Percentiles rank a stretch among this genome's conserved stretches.
These are phyloP conservation scores for Talaromyces ruber DNA, from an alignment of 495 filamentous ascomycete genomes.

Conservation along the genomic window DNA sequence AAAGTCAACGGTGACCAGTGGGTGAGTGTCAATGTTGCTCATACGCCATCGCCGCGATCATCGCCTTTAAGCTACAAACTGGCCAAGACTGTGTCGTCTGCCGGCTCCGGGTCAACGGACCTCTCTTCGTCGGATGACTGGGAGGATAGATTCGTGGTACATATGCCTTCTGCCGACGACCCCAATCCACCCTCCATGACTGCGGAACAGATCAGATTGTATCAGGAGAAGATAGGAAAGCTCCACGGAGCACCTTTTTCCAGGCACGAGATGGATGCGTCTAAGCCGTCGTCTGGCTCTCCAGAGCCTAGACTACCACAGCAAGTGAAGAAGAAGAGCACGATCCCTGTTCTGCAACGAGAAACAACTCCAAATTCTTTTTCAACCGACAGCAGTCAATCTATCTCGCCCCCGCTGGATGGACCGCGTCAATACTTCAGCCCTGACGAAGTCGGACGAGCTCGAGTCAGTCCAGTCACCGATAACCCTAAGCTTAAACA, in stretches of 20 bases:
- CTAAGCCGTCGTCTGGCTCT: conserved; percentile 7
- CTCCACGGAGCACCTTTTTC: conserved; percentile 19
- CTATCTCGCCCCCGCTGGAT: not conserved
- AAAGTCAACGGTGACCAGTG: conserved; percentile 18
- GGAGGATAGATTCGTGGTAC: conserved; percentile 38
- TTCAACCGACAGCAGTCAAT: not conserved
- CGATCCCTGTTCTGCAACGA: conserved; percentile 4
- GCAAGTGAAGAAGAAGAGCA: conserved; percentile 7
- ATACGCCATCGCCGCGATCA: conserved; percentile 12
- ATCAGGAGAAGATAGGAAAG: conserved; percentile 30
- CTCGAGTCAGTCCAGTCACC: conserved; percentile 31
- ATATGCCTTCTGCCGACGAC: conserved; percentile 38
- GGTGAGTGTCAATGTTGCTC: conserved; percentile 11
- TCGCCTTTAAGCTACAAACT: conserved; percentile 4
- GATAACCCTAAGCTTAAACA: conserved; percentile 23
- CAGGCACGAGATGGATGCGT: conserved; percentile 9
- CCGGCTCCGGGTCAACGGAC: conserved; percentile 2
- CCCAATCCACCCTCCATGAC: conserved; percentile 35
- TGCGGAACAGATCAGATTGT: conserved; percentile 29
- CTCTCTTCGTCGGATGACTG: conserved; percentile 11
- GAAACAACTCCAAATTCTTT: not conserved
- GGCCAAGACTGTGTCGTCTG: conserved; percentile 1
- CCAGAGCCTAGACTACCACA: conserved; percentile 4
- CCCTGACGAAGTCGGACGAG: conserved; percentile 35
- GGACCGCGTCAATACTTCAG: conserved; percentile 25